A percentile compares a stretch with the other conserved stretches of the same genome.
These are phyloP conservation scores for Albifimbria verrucaria DNA, from an alignment of 2,329 filamentous ascomycete genomes.

Conservation along the genomic window DNA sequence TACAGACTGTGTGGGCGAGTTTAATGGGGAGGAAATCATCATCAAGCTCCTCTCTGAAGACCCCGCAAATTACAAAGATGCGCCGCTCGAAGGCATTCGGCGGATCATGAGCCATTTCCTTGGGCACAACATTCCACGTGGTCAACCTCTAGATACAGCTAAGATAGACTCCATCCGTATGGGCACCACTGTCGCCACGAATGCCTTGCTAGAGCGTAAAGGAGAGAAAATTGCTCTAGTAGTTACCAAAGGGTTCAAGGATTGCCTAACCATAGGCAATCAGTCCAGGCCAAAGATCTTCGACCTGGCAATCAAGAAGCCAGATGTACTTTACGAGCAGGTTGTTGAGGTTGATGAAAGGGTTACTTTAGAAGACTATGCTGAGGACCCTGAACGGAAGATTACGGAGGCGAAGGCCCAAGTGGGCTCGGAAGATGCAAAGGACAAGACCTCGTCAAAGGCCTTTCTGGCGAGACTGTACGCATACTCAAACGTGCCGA, in stretches of 20 bases:
- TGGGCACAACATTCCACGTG: constrained; percentile 71
- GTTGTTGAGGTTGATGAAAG: constrained; percentile 91
- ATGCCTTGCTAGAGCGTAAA: constrained; percentile 85
- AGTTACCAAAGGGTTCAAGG: constrained; percentile 82
- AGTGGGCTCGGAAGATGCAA: constrained; percentile 43
- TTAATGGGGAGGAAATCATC: constrained; percentile 72
- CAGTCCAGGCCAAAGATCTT: constrained; percentile 89
- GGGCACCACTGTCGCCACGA: constrained; percentile 94
- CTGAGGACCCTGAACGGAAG: constrained; percentile 73
- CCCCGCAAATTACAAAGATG: constrained; percentile 85
- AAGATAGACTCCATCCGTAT: constrained; percentile 89
- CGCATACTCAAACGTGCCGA: constrained; percentile 61
- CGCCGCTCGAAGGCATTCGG: constrained; percentile 85
- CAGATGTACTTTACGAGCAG: constrained; percentile 79
- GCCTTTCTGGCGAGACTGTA: constrained; percentile 67
- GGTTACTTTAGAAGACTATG: constrained; percentile 88
- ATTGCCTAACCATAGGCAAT: constrained; percentile 86
- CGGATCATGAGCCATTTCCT: constrained; percentile 79
- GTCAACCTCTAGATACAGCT: constrained; percentile 74
- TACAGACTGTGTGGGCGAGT: constrained; percentile 86
- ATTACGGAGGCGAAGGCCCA: constrained; percentile 52
- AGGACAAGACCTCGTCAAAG: constrained; percentile 61
- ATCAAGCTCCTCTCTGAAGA: constrained; percentile 91
- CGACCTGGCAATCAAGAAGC: constrained; percentile 81
- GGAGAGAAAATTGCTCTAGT: constrained; percentile 85